Percentiles rank a stretch among this genome's conserved stretches.
phyloP scores from a whole-genome alignment of 116 monocot species.

The Phalaenopsis hybrid region DNA sequence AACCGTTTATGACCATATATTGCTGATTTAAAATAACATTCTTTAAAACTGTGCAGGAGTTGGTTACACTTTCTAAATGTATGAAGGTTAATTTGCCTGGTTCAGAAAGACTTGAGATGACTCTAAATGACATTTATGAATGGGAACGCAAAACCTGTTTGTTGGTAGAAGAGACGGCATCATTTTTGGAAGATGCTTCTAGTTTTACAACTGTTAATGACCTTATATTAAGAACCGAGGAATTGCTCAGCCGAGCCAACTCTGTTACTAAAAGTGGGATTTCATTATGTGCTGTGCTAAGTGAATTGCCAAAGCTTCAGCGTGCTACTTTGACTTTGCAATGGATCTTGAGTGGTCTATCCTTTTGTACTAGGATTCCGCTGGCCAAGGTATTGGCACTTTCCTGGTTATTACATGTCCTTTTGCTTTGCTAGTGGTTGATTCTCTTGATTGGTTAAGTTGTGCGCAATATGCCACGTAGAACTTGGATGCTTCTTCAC shows the following conservation, averaged over 20 bases:
- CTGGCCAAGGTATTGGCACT: slow-evolving; percentile 27
- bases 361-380: slow-evolving; percentile 41
- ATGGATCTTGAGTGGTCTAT: slow-evolving; percentile 46
- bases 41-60: slow-evolving; percentile 32
- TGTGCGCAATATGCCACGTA: not conserved
- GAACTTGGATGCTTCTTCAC: not conserved
- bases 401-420: not conserved
- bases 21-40: slow-evolving; percentile 1
- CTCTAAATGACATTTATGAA: slow-evolving; percentile 27
- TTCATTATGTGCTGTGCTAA: slow-evolving; percentile 37
- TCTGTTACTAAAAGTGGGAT: slow-evolving; percentile 26
- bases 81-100: slow-evolving; percentile 38
- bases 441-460: not conserved
- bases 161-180: slow-evolving; percentile 24
- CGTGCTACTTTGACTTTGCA: slow-evolving; percentile 26
- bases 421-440: not conserved
- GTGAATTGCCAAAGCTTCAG: slow-evolving; percentile 33
- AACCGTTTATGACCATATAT: not conserved
- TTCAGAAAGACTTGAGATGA: slow-evolving; percentile 28
- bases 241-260: slow-evolving; percentile 39
- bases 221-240: slow-evolving; percentile 25
- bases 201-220: slow-evolving; percentile 19
- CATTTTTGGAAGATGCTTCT: slow-evolving; percentile 21
- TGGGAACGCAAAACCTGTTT: slow-evolving; percentile 41
- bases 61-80: slow-evolving; percentile 40